A percentile compares a stretch with the other conserved stretches of the same genome.
These are phyloP conservation scores for Coemansia sp. DNA, from an alignment of 192 early-diverging fungal species.

Conservation along the genomic window DNA sequence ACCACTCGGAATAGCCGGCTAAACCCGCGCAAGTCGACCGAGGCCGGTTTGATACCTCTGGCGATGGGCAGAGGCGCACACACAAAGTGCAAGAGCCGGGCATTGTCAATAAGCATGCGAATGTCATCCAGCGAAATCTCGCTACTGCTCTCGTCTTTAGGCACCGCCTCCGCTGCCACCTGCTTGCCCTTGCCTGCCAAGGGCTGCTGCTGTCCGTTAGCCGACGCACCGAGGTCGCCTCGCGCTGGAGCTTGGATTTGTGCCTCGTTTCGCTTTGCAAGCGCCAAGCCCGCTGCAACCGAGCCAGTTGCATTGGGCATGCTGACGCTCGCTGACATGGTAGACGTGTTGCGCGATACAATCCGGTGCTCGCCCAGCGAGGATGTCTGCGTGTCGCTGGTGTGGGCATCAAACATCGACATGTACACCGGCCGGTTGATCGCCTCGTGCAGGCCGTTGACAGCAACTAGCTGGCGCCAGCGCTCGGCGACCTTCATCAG, in stretches of 20 bases:
- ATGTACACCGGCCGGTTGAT: slow-evolving; percentile 13
- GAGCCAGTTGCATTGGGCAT: neutral
- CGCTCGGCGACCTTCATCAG: slow-evolving; percentile 53
- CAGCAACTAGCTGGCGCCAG: slow-evolving; percentile 39
- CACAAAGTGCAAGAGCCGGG: slow-evolving; percentile 49
- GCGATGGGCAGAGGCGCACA: slow-evolving; percentile 47
- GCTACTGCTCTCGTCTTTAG: neutral
- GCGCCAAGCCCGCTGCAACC: neutral
- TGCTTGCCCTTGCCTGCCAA: neutral
- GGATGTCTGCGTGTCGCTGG: slow-evolving; percentile 21
- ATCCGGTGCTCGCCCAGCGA: slow-evolving; percentile 15
- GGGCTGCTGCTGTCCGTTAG: neutral
- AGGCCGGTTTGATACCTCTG: slow-evolving; percentile 28
- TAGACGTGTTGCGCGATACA: slow-evolving; percentile 6
- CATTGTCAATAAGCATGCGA: slow-evolving; percentile 44
- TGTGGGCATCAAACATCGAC: slow-evolving; percentile 7
- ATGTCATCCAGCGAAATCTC: slow-evolving; percentile 46
- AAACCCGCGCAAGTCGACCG: slow-evolving; percentile 34
- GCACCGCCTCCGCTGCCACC: neutral
- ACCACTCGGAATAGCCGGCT: slow-evolving; percentile 33
- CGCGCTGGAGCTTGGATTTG: slow-evolving; percentile 28
- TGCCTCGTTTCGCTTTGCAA: neutral
- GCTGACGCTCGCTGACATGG: neutral
- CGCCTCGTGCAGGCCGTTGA: slow-evolving; percentile 13
- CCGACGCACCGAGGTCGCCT: slow-evolving; percentile 8